Base-by-base conservation (phyloP, 75 land plant species). In the Cupressus sempervirens region DNA sequence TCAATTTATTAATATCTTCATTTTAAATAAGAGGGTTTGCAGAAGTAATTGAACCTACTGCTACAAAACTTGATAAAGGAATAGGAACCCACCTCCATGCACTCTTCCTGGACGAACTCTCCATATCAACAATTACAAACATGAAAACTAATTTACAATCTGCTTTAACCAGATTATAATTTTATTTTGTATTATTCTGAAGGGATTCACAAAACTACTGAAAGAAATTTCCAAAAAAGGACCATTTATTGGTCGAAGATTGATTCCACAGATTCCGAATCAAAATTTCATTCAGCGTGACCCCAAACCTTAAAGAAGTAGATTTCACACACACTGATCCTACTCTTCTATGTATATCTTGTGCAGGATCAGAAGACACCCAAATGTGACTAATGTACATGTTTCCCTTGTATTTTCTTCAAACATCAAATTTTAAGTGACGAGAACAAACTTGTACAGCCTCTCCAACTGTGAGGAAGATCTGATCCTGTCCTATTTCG, bases 381-480 rank as follows among this genome's bases (percentile, higher is more conserved):
- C n/a, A 45, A 45, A 45, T 7, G 30, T 43, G 81, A 29, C 32
- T 79, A 45, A 1, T 72, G 35, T 9, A 32, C 4, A 79, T 62
- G 26, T 7, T 10, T 38, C 10, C n/a, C 81, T 41, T 43, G 50
- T 20, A 45, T n/a, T 43, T 79, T 45, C 50, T 12, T 79, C 81
- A 82, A 54, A 82, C 83, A 82, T 82, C 83, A 32, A 30, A 82
- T 54, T 82, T 82, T 52, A 82, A 54, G 45, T 88, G 88, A 15
- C 91, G 90, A n/a, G 89, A 75, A 58, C 92, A 92, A 29, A 86
- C 86, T 82, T 84, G 68, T 0, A 96, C 89, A 35, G 94, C 98
- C 30, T 94, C 96, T 35, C 89, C 92, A 32, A 94, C 95, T 13
- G 93, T 91, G 75, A 96, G 89, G 87, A 96, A 94, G 87, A 96